phyloP scores from a whole-genome alignment of 805 yeast genomes.

The Candida argentea region DNA sequence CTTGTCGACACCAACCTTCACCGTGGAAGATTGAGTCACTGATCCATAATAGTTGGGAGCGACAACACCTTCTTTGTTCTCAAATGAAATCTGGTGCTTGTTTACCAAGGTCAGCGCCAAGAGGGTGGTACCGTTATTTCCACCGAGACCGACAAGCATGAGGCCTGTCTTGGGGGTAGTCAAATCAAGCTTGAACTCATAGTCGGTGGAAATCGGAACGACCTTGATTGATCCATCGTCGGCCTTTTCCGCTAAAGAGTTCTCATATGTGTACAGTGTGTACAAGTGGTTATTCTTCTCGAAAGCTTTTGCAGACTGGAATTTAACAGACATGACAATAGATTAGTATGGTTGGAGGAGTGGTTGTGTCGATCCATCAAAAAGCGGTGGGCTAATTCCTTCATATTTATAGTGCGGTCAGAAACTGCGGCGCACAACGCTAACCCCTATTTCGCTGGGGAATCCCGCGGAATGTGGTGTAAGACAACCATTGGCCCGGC shows the following conservation, averaged over 20 bases:
- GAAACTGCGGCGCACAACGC: background rate
- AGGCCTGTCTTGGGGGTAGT: slow-evolving; percentile 79
- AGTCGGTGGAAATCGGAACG: slow-evolving; percentile 61
- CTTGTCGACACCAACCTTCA: slow-evolving; percentile 79
- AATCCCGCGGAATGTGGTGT: too few relatives aligned
- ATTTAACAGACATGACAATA: slow-evolving; percentile 31
- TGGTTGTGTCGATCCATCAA: background rate
- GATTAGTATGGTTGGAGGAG: background rate
- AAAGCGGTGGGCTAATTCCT: slow-evolving; percentile 3
- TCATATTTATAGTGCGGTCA: slow-evolving; percentile 6
- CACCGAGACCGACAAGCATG: slow-evolving; percentile 89
- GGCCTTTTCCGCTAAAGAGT: slow-evolving; percentile 54
- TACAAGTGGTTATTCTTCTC: slow-evolving; percentile 42
- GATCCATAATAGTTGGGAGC: slow-evolving; percentile 85
- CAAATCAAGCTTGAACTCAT: slow-evolving; percentile 79
- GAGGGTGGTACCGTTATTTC: slow-evolving; percentile 91
- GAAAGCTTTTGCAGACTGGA: slow-evolving; percentile 43
- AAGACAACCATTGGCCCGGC: too few relatives aligned
- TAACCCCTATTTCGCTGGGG: background rate
- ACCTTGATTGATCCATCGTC: slow-evolving; percentile 51
- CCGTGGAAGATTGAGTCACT: slow-evolving; percentile 85
- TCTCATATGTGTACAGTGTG: slow-evolving; percentile 63
- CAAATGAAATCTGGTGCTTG: slow-evolving; percentile 65
- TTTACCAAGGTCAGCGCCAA: slow-evolving; percentile 81
- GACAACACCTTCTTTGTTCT: slow-evolving; percentile 69